Evolutionary conservation across 345 rosid species (phyloP).

Genomic region (Boechera retrofracta): DNA sequence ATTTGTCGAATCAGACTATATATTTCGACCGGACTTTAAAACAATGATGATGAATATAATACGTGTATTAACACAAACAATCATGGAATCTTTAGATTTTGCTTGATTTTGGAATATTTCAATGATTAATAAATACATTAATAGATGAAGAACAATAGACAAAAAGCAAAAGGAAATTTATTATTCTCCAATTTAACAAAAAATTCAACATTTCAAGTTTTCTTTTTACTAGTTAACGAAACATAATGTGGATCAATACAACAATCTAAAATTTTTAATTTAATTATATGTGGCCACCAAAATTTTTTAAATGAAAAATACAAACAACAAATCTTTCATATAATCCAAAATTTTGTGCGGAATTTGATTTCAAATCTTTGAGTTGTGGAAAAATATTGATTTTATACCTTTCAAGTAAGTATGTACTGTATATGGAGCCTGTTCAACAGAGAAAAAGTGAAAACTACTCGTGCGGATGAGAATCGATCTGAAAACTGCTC

Average conservation of each 20-base stretch:
- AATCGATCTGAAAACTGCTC: background rate
- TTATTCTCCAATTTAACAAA: background rate
- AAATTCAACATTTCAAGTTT: background rate
- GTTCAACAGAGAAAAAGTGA: constrained; percentile 15
- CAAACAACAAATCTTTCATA: background rate
- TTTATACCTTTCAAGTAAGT: background rate
- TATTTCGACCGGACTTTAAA: constrained; percentile 5
- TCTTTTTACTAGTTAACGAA: background rate
- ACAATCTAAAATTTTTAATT: background rate
- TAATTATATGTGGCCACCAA: background rate
- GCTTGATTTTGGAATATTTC: constrained; percentile 31
- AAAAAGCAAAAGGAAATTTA: background rate
- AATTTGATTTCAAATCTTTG: background rate
- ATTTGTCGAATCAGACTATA: background rate
- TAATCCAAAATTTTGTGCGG: background rate
- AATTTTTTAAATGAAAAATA: background rate
- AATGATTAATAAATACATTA: constrained; percentile 1
- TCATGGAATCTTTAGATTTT: constrained; percentile 23
- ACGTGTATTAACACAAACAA: background rate
- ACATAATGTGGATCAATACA: background rate
- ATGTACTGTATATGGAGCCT: background rate
- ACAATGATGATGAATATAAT: background rate
- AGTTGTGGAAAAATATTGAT: background rate
- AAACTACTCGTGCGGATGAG: constrained; percentile 40
- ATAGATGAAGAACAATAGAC: background rate